Evolutionary conservation across 1,139 yeast species (phyloP), one percentile per base, ranked within the genome.

Genomic region (Saccharomyces hybrid): DNA sequence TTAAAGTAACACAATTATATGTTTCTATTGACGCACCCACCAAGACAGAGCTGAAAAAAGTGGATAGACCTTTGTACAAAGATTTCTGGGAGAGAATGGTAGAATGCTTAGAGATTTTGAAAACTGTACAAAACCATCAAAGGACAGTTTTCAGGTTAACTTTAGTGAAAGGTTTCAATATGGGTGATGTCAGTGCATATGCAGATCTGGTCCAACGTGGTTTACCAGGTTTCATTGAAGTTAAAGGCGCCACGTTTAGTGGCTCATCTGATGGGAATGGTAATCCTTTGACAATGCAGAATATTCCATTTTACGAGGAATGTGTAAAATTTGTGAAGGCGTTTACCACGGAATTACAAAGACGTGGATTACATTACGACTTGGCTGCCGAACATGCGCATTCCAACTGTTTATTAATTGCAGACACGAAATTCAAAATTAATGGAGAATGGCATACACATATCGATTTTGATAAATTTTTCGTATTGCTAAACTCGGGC

Each of bases 371-470:
- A 44, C 78, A 77, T 38, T 90, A 91, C 66, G 95, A 84, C 50
- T 76, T 90, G 56, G 97, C 97, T 7, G 96, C 97, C 0, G 97
- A 90, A 69, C 98, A 90, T 70, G 96, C 97, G 0, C 98, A 90
- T 69, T 86, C 96, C 5, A 90, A 97, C 73, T 90, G 97, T 74
- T 86, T 90, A 28, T 75, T 90, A 60, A 82, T 91, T 64, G 97
- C 96, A 0, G 86, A 86, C 60, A 77, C 76, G 50, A 81, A 83
- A 64, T 90, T 89, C 75, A 77, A 80, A 62, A 82, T 84, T 55
- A 72, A 86, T 64, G 85, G 80, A 29, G 80, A 79, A 59, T 90
- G 98, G 98, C 81, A 83, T 68, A 90, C 97, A 0, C 97, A 90
- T 66, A 90, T 90, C 56, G 87, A 90, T 70, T 91, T 90, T 69